These are phyloP conservation scores for Gnaphalium uliginosum DNA, from an alignment of 129 eudicot genomes.

Conservation along the genomic window DNA sequence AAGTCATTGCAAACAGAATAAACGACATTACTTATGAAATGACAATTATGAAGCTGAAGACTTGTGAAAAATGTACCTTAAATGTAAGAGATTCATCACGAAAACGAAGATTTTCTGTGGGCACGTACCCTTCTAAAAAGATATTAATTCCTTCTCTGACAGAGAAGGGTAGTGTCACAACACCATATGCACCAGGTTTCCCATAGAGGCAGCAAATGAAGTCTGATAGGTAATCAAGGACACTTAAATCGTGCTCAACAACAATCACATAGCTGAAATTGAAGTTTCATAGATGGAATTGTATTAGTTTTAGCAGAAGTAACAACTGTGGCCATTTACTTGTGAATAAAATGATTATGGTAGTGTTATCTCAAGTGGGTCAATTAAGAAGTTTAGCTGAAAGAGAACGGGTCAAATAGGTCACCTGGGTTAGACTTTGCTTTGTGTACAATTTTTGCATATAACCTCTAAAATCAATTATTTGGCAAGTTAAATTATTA, in stretches of 20 bases:
- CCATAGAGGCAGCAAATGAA: slow-evolving; percentile 96
- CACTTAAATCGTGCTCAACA: slow-evolving; percentile 89
- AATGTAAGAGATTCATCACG: slow-evolving; percentile 88
- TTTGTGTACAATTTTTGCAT: background rate
- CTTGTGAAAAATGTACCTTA: slow-evolving; percentile 46
- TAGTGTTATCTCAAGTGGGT: background rate
- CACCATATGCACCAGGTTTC: slow-evolving; percentile 92
- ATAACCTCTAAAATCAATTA: background rate
- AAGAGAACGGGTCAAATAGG: background rate
- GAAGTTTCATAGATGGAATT: background rate
- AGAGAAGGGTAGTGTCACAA: slow-evolving; percentile 90
- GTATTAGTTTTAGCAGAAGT: background rate
- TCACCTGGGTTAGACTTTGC: background rate
- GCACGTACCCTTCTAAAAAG: slow-evolving; percentile 86
- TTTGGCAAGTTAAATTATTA: background rate
- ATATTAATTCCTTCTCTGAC: slow-evolving; percentile 94
- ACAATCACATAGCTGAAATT: slow-evolving; percentile 66
- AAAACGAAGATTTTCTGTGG: slow-evolving; percentile 78
- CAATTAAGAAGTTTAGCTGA: background rate
- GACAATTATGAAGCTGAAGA: background rate
- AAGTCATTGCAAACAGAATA: background rate
- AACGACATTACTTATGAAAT: background rate
- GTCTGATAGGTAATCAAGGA: slow-evolving; percentile 86
- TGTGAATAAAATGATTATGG: background rate
- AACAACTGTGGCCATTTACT: background rate